Conservation (phyloP, 1,139 yeast species). For the Candida sanyaensis region DNA sequence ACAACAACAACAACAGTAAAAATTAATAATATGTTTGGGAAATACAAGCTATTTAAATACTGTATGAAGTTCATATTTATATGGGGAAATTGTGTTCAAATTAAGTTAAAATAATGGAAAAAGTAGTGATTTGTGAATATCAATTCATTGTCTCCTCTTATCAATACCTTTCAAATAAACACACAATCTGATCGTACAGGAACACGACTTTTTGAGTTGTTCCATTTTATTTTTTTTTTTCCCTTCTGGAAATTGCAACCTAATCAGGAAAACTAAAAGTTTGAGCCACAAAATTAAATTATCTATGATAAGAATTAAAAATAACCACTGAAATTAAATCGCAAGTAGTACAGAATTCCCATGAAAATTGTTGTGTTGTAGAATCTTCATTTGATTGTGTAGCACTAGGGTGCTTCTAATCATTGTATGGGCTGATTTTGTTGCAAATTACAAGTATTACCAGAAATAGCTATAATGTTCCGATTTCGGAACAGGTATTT, state of each 20-base stretch:
- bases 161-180: neutral
- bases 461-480: neutral
- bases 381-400: too few relatives aligned
- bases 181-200: neutral
- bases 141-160: neutral
- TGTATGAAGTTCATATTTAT: too few relatives aligned
- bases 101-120: slow-evolving; percentile 6
- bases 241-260: slow-evolving; percentile 1
- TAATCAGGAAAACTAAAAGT: neutral
- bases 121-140: neutral
- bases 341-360: too few relatives aligned
- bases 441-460: neutral
- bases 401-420: too few relatives aligned
- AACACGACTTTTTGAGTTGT: too few relatives aligned
- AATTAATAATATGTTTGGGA: too few relatives aligned
- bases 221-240: neutral
- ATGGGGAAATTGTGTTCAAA: slow-evolving; percentile 3
- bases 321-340: too few relatives aligned
- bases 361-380: too few relatives aligned
- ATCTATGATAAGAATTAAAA: neutral
- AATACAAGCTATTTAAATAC: too few relatives aligned
- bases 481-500: too few relatives aligned
- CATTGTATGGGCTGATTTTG: too few relatives aligned
- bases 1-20: too few relatives aligned
- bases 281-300: neutral